Evolutionary conservation across 2,329 filamentous ascomycete species (phyloP), one percentile per base, ranked within the genome.

Genomic region (Cyphellophora attinorum): DNA sequence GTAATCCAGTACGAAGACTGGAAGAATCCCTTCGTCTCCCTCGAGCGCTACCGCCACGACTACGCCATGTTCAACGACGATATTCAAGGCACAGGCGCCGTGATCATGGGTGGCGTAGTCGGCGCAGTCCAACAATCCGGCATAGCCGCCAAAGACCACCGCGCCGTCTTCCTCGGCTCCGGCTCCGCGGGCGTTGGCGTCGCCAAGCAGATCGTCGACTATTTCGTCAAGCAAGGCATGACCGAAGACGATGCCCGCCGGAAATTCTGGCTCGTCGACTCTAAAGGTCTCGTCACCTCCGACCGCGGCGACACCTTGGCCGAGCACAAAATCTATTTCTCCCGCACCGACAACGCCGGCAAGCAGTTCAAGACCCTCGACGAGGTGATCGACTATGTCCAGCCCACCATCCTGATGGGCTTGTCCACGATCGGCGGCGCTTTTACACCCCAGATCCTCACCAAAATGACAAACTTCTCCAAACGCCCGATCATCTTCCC

Each of bases 41-140:
- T 96, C 27, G 82, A 91, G 57, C 77, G 85, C 41, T 96, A 96
- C 65, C 81, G 85, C 50, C 71, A 88, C 57, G 74, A 71, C 46
- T 89, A 94, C 70, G 88, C 84, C 60, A 93, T 85, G 72, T 98
- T 98, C 76, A 96, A 96, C 61, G 91, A 96, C 55, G 89, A 98
- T 57, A 91, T 98, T 55, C 89, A 96, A 68, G 89, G 89, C 47
- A 96, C 91, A 50, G 91, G 91, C 50, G 86, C 89, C 44, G 91
- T 98, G 53, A 86, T 96, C 42, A 74, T 95, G 36, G 89, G 75
- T 45, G 89, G 89, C 50, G 71, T 82, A 58, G 76, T 83, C 62
- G 75, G 72, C 46, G 72, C 71, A 17, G 85, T 93, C 40, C 89
- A 89, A 64, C 76, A 85, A 41, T 93, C 86, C 11, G 82, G 81